Conservation (phyloP, 495 filamentous ascomycete genomes). For the Neurospora hispaniola region DNA sequence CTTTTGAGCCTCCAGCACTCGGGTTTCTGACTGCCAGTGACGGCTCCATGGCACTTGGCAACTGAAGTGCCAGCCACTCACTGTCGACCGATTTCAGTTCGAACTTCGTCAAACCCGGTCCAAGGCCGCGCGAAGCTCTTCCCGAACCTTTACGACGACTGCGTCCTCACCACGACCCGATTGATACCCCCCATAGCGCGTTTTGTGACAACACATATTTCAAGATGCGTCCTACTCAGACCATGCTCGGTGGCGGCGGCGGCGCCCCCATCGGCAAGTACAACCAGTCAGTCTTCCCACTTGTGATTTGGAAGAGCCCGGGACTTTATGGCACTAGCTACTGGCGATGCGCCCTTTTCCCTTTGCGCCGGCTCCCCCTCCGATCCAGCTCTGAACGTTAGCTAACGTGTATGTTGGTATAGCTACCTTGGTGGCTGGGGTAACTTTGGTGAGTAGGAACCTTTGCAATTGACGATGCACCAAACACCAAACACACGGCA, state of each 20-base stretch:
- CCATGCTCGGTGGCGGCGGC: slow-evolving; percentile 43
- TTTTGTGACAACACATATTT: slow-evolving; percentile 15
- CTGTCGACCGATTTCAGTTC: slow-evolving; percentile 20
- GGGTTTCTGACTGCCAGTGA: not conserved
- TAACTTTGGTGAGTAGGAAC: slow-evolving; percentile 56
- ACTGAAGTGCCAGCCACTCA: not conserved
- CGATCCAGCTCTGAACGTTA: not conserved
- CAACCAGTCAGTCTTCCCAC: slow-evolving; percentile 52
- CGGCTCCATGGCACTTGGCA: not conserved
- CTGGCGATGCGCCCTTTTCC: slow-evolving; percentile 5
- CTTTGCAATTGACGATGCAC: not conserved
- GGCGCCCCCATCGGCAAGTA: slow-evolving; percentile 49
- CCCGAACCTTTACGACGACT: slow-evolving; percentile 7
- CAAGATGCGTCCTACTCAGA: slow-evolving; percentile 55
- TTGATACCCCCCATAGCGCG: slow-evolving; percentile 19
- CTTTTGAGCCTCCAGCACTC: slow-evolving; percentile 21
- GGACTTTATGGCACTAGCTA: slow-evolving; percentile 1
- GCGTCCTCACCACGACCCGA: slow-evolving; percentile 13
- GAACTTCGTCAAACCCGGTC: slow-evolving; percentile 5
- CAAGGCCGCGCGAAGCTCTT: slow-evolving; percentile 14
- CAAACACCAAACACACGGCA: not conserved
- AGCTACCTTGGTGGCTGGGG: slow-evolving; percentile 87
- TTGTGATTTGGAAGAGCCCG: not conserved
- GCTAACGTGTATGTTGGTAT: slow-evolving; percentile 22
- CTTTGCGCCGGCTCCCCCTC: slow-evolving; percentile 2